Percentiles rank a stretch among this genome's conserved stretches.
These are phyloP conservation scores for Solanum chaucha DNA, from an alignment of 257 asterid species.

Conservation along the genomic window DNA sequence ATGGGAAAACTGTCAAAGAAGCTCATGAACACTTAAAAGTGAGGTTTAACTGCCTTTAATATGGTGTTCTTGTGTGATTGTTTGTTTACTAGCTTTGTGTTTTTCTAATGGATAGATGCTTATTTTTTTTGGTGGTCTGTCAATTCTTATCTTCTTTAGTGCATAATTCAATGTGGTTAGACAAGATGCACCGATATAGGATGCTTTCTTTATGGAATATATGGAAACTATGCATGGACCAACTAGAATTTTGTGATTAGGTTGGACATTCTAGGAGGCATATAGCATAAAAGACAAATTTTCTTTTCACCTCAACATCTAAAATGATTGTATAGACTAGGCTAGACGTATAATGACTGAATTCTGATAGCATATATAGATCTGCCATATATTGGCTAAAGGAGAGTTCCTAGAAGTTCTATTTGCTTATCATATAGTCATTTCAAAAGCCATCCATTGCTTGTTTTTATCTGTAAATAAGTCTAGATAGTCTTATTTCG, in stretches of 20 bases:
- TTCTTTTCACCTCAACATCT: neutral
- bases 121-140: neutral
- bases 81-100: neutral
- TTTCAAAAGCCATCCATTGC: neutral
- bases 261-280: neutral
- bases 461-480: neutral
- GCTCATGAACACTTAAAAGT: conserved; percentile 97
- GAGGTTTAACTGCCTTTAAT: conserved; percentile 5
- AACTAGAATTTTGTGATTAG: neutral
- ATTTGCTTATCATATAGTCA: neutral
- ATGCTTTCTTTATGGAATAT: neutral
- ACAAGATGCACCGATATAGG: neutral
- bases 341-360: neutral
- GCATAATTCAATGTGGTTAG: neutral
- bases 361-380: neutral
- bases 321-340: neutral
- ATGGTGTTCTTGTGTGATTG: neutral
- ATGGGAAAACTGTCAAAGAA: conserved; percentile 94
- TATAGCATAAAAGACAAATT: neutral
- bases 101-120: neutral
- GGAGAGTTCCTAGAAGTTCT: neutral
- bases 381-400: neutral
- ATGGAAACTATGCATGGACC: neutral
- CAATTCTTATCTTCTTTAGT: neutral
- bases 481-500: neutral